phyloP scores from a whole-genome alignment of 352 stramenopile species.

The Paralagenidium karlingii region DNA sequence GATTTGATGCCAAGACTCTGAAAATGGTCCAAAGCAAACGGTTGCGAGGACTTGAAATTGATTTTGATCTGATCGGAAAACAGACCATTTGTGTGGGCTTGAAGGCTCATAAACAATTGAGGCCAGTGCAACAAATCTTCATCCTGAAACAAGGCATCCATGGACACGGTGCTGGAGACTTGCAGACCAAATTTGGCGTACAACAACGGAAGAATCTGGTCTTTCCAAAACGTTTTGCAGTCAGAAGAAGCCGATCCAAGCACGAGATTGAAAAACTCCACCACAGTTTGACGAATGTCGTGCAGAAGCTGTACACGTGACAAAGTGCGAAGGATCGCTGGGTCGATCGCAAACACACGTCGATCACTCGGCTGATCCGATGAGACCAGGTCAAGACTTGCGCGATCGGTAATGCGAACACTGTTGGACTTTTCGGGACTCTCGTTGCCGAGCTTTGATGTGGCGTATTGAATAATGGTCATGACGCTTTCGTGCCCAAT shows the following conservation, averaged over 20 bases:
- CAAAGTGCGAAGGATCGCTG: too few relatives aligned
- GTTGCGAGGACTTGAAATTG: slow-evolving; percentile 16
- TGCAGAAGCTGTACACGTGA: too few relatives aligned
- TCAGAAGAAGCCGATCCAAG: slow-evolving; percentile 16
- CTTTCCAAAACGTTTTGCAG: slow-evolving; percentile 25
- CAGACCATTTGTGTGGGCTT: slow-evolving; percentile 16
- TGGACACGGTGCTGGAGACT: slow-evolving; percentile 1
- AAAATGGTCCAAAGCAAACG: slow-evolving; percentile 13
- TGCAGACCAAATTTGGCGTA: slow-evolving; percentile 23
- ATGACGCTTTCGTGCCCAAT: too few relatives aligned
- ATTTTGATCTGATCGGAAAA: slow-evolving; percentile 18
- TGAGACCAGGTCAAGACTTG: too few relatives aligned
- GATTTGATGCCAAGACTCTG: slow-evolving; percentile 7
- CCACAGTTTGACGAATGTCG: too few relatives aligned
- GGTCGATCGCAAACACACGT: too few relatives aligned
- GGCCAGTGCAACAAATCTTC: slow-evolving; percentile 31
- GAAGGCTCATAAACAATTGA: slow-evolving; percentile 32
- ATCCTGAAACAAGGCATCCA: slow-evolving; percentile 21
- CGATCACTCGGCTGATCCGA: too few relatives aligned
- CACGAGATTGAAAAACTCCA: slow-evolving; percentile 51
- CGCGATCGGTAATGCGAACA: too few relatives aligned
- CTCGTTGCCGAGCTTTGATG: too few relatives aligned
- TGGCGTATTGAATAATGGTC: too few relatives aligned
- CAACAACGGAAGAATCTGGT: slow-evolving; percentile 32
- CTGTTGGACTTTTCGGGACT: too few relatives aligned